These are phyloP conservation scores for Drechslerella coelobrocha DNA, from an alignment of 2,329 filamentous ascomycete species.

Conservation along the genomic window DNA sequence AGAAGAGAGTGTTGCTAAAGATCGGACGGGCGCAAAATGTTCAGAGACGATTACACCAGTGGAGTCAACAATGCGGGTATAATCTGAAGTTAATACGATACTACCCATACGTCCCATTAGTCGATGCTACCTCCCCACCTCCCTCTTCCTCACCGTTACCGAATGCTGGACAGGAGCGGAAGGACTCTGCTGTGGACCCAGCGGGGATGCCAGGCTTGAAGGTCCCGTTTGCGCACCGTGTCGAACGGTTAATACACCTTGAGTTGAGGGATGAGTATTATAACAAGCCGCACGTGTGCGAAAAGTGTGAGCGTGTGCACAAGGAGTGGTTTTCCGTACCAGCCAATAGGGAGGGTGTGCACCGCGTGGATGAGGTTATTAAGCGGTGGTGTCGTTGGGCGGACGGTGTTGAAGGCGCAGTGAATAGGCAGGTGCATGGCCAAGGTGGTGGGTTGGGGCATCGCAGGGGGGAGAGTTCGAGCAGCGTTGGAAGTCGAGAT, in stretches of 20 bases:
- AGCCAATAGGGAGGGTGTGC: conserved; percentile 73
- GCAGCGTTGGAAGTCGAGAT: neutral
- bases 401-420: conserved; percentile 60
- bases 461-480: conserved; percentile 24
- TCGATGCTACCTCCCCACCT: conserved; percentile 52
- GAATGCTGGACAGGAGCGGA: neutral
- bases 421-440: conserved; percentile 21
- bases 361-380: conserved; percentile 74
- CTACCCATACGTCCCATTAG: conserved; percentile 77
- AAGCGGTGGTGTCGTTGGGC: conserved; percentile 87
- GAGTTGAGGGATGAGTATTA: conserved; percentile 69
- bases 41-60: conserved; percentile 87
- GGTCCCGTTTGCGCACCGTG: conserved; percentile 82
- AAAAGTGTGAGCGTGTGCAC: conserved; percentile 81
- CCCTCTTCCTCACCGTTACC: conserved; percentile 33
- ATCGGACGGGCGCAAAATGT: conserved; percentile 77
- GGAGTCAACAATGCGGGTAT: conserved; percentile 91
- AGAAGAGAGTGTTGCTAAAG: conserved; percentile 65
- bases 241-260: conserved; percentile 88
- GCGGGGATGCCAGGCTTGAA: conserved; percentile 65
- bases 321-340: conserved; percentile 95
- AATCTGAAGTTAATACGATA: conserved; percentile 85
- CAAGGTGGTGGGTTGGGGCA: conserved; percentile 20
- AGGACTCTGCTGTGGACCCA: conserved; percentile 41
- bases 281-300: conserved; percentile 65